A percentile compares a stretch with the other conserved stretches of the same genome.
phyloP scores from a whole-genome alignment of 2,329 filamentous ascomycete genomes.

The Didymella pomorum region DNA sequence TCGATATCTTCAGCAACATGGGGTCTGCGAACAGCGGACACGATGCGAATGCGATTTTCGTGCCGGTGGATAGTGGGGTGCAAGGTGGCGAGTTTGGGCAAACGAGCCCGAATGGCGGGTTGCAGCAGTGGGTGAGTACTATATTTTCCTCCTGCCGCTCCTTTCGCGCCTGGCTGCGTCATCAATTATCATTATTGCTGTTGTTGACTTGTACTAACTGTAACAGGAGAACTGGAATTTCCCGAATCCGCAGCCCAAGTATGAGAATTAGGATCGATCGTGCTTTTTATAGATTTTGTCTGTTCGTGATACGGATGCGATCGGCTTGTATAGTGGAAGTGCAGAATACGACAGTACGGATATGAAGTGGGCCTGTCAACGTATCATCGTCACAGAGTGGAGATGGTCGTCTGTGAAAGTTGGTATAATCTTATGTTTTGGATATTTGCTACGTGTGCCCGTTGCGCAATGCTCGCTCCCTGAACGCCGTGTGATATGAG shows the following conservation, averaged over 20 bases:
- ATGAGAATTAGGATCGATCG: constrained; percentile 22
- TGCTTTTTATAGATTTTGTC: constrained; percentile 17
- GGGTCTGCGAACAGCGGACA: constrained; percentile 8
- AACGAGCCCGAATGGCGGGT: constrained; percentile 37
- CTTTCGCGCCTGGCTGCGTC: too few species aligned
- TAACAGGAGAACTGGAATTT: constrained; percentile 43
- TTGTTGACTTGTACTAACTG: background rate
- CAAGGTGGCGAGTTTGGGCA: constrained; percentile 32
- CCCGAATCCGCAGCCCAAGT: constrained; percentile 30
- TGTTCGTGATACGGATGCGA: constrained; percentile 4
- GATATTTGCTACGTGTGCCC: constrained; percentile 9
- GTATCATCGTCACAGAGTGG: background rate
- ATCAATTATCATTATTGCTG: background rate
- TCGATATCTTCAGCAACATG: constrained; percentile 19
- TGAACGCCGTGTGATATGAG: constrained; percentile 16
- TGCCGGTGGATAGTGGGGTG: constrained; percentile 41
- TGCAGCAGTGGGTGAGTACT: constrained; percentile 45
- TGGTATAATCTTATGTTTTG: constrained; percentile 8
- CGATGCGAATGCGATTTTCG: constrained; percentile 47
- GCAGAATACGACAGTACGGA: constrained; percentile 8
- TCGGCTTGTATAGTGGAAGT: constrained; percentile 8
- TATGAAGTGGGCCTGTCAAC: background rate
- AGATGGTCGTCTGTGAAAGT: background rate
- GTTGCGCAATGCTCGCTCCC: constrained; percentile 14
- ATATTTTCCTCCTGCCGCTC: background rate